Percentiles rank a stretch among this genome's conserved stretches.
Evolutionary conservation across 2,329 filamentous ascomycete species (phyloP).

Genomic region (Penicillium sp.): DNA sequence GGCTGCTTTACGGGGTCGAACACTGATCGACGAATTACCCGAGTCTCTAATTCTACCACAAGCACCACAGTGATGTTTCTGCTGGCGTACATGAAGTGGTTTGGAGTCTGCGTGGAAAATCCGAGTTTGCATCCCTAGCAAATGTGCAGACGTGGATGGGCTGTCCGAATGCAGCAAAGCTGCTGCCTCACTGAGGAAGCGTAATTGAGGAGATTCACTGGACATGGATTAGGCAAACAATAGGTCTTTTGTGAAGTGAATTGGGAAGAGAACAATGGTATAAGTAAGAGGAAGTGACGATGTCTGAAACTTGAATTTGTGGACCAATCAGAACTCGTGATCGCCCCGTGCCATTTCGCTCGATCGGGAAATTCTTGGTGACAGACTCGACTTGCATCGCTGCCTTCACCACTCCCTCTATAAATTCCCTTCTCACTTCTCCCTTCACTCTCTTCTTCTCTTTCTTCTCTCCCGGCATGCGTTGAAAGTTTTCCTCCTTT

Average conservation of each 20-base stretch:
- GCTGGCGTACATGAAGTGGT: conserved; percentile 28
- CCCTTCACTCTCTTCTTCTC: not conserved
- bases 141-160: conserved; percentile 40
- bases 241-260: no score
- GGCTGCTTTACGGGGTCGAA: not conserved
- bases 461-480: conserved; percentile 1
- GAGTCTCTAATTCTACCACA: conserved; percentile 38
- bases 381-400: no score
- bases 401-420: no score
- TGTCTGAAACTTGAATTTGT: no score
- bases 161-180: conserved; percentile 28
- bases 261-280: no score
- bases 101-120: conserved; percentile 33
- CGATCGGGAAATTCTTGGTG: no score
- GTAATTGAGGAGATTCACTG: conserved; percentile 24
- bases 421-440: not conserved
- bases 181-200: conserved; percentile 37
- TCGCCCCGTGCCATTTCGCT: no score
- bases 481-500: not conserved
- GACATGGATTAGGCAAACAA: conserved; percentile 1
- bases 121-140: conserved; percentile 35
- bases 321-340: no score
- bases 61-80: conserved; percentile 34
- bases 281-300: no score
- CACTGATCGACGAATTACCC: conserved; percentile 27